phyloP scores from a whole-genome alignment of 352 stramenopile species.

The Globisporangium perplexum region DNA sequence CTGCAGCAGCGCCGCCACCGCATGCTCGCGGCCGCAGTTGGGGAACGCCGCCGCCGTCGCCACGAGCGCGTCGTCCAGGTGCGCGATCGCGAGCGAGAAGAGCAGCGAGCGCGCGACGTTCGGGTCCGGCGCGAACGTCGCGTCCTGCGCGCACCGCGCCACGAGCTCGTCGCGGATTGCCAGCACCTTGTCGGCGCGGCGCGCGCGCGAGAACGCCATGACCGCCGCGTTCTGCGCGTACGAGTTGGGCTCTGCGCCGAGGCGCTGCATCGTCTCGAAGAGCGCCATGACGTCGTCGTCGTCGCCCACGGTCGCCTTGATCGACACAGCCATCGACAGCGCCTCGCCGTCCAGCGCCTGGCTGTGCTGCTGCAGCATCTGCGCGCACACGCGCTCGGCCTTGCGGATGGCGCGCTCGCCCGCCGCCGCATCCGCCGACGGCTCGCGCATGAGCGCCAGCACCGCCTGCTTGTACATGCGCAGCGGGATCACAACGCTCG shows the following conservation, averaged over 20 bases:
- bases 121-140: slow-evolving; percentile 22
- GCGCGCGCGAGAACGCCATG: slow-evolving; percentile 58
- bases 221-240: slow-evolving; percentile 77
- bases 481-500: slow-evolving; percentile 32
- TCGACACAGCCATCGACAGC: slow-evolving; percentile 74
- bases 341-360: slow-evolving; percentile 53
- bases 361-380: slow-evolving; percentile 60
- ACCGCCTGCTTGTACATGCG: slow-evolving; percentile 66
- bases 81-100: slow-evolving; percentile 52
- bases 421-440: slow-evolving; percentile 14
- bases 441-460: slow-evolving; percentile 45
- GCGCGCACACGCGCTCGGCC: slow-evolving; percentile 49
- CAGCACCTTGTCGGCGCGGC: slow-evolving; percentile 45
- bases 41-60: slow-evolving; percentile 38
- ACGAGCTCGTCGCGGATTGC: slow-evolving; percentile 35
- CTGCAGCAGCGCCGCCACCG: slow-evolving; percentile 20
- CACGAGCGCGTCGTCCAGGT: slow-evolving; percentile 36
- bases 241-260: slow-evolving; percentile 56
- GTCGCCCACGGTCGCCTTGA: slow-evolving; percentile 61
- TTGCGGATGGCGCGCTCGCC: slow-evolving; percentile 34
- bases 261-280: slow-evolving; percentile 65
- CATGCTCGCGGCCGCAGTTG: slow-evolving; percentile 30
- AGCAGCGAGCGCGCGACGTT: slow-evolving; percentile 62
- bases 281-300: slow-evolving; percentile 73
- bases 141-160: slow-evolving; percentile 7